These are phyloP conservation scores for Lactifluus piperatus DNA, from an alignment of 768 basidiomycete genomes.

Conservation along the genomic window DNA sequence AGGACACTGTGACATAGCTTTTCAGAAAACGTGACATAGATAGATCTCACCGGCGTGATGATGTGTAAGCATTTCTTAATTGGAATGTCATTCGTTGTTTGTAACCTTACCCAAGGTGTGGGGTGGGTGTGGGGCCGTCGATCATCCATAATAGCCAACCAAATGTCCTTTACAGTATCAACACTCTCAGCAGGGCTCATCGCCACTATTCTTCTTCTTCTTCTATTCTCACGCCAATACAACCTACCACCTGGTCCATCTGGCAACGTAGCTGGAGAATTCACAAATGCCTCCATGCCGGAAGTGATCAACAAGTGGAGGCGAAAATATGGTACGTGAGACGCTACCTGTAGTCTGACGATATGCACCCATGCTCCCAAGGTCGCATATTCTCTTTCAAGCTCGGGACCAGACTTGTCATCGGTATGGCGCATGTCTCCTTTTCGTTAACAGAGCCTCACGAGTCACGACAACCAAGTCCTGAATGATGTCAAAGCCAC, in stretches of 20 bases:
- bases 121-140: too few species aligned
- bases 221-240: neutral
- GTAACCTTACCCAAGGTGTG: too few species aligned
- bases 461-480: constrained; percentile 1
- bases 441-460: neutral
- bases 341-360: neutral
- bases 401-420: neutral
- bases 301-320: neutral
- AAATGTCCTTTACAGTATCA: neutral
- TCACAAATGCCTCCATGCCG: neutral
- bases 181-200: neutral
- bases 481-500: constrained; percentile 1
- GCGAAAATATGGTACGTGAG: neutral
- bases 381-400: constrained; percentile 14
- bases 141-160: too few species aligned
- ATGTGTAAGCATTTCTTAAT: too few species aligned
- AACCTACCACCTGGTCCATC: constrained; percentile 9
- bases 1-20: too few species aligned
- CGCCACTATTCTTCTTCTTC: neutral
- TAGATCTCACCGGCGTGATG: too few species aligned
- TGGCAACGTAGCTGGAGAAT: neutral
- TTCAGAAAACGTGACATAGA: too few species aligned
- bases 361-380: neutral
- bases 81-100: too few species aligned
- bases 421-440: neutral